Base-by-base conservation (phyloP, 139 green algal genomes). In the Eudorina sp. region DNA sequence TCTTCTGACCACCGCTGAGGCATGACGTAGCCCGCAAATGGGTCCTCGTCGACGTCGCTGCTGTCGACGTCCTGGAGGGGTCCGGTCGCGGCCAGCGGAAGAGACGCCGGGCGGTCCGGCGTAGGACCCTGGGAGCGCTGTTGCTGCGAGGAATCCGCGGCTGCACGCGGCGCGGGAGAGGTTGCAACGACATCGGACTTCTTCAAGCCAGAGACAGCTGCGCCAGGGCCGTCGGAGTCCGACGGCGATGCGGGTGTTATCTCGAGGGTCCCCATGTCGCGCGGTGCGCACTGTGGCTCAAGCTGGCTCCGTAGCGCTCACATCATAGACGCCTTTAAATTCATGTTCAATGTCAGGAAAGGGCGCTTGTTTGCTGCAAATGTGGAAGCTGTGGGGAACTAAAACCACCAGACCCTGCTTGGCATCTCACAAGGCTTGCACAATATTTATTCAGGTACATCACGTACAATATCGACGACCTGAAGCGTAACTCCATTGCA, bases 31-130 rank as follows among this genome's bases (percentile, higher is more conserved):
- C 66, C 66, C 66, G 36, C 31, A 29, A 80, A 55, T 16, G 72
- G 72, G 23, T 80, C 72, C 9, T 80, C 72, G 23, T 80, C 72
- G 41, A 80, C 43, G 18, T 80, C 72, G 72, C 40, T n/a, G n/a
- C n/a, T 80, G 21, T 78, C 64, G 3, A 40, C 25, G 34, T 41
- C 13, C 3, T 73, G 64, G 34, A 73, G 64, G 21, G 55, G 55
- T 34, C 27, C 23, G 23, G 55, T 25, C 6, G 29, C 8, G 23
- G 55, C 7, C 55, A n/a, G n/a, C n/a, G n/a, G n/a, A n/a, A n/a
- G n/a, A n/a, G n/a, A n/a, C n/a, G n/a, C n/a, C n/a, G n/a, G n/a
- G n/a, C n/a, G n/a, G n/a, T n/a, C n/a, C n/a, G n/a, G n/a, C n/a
- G n/a, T n/a, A n/a, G n/a, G n/a, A n/a, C n/a, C n/a, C n/a, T n/a